These are phyloP conservation scores for Calonectria hawksworthii DNA, from an alignment of 2,329 filamentous ascomycete genomes.

Conservation along the genomic window DNA sequence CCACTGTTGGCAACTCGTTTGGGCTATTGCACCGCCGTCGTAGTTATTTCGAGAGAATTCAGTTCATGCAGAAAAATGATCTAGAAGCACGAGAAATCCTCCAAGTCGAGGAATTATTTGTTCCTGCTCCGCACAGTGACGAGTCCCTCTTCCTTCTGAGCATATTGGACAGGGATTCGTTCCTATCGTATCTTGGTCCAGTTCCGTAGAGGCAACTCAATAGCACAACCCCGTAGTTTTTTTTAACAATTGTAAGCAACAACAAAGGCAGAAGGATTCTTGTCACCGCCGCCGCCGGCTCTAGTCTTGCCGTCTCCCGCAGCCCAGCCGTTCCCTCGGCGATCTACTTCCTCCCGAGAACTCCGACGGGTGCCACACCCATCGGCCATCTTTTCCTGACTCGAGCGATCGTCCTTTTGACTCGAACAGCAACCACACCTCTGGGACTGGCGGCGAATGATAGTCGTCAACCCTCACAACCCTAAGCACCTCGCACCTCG, in stretches of 20 bases:
- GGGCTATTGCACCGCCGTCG: not conserved
- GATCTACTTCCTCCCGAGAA: not conserved
- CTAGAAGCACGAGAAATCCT: slow-evolving; percentile 2
- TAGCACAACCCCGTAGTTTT: not conserved
- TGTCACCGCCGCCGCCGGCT: not conserved
- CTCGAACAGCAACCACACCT: not conserved
- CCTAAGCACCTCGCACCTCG: not conserved
- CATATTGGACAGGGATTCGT: not conserved
- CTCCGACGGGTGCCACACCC: not conserved
- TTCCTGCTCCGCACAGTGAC: not conserved
- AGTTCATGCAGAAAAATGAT: not conserved
- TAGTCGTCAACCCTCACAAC: not conserved
- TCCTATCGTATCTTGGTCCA: not conserved
- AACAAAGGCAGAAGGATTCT: not conserved
- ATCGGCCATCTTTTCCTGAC: not conserved
- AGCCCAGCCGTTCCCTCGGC: not conserved
- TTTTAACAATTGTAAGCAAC: too few species aligned
- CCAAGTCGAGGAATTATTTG: slow-evolving; percentile 7
- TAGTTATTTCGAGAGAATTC: not conserved
- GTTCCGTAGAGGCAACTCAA: not conserved
- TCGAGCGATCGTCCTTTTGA: not conserved
- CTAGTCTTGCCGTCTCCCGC: not conserved
- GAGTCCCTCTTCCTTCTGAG: not conserved
- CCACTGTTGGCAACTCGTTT: not conserved
- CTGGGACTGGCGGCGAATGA: not conserved